phyloP scores from a whole-genome alignment of 257 asterid species.

The Penstemon newberryi region DNA sequence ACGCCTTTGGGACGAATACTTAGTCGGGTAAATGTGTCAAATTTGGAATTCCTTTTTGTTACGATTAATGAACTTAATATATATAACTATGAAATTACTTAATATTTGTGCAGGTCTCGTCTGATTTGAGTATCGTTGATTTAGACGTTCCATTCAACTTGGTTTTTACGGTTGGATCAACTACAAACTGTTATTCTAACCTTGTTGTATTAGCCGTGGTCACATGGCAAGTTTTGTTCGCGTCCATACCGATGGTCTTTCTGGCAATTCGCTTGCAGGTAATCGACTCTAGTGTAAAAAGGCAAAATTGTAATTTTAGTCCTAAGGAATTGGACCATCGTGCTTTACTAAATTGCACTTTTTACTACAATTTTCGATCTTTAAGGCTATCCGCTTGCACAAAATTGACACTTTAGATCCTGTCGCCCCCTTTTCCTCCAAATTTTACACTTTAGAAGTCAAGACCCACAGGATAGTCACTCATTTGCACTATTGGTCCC shows the following conservation, averaged over 20 bases:
- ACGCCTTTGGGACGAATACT: constrained; percentile 58
- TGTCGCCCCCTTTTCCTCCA: no score
- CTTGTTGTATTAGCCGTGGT: constrained; percentile 69
- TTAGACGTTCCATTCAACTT: constrained; percentile 84
- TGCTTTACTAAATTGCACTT: no score
- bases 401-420: no score
- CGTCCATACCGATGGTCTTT: constrained; percentile 76
- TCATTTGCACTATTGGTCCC: no score
- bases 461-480: no score
- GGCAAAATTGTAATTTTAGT: no score
- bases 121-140: constrained; percentile 88
- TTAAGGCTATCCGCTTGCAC: no score
- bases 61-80: neutral
- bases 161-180: constrained; percentile 72
- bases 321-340: no score
- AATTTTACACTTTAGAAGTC: no score
- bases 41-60: neutral
- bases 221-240: constrained; percentile 89
- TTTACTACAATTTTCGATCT: no score
- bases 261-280: constrained; percentile 92
- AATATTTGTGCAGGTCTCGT: constrained; percentile 60
- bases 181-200: constrained; percentile 64
- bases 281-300: neutral
- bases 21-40: constrained; percentile 63
- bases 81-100: constrained; percentile 7